These are phyloP conservation scores for Canavalia gladiata DNA, from an alignment of 306 rosid species.

Conservation along the genomic window DNA sequence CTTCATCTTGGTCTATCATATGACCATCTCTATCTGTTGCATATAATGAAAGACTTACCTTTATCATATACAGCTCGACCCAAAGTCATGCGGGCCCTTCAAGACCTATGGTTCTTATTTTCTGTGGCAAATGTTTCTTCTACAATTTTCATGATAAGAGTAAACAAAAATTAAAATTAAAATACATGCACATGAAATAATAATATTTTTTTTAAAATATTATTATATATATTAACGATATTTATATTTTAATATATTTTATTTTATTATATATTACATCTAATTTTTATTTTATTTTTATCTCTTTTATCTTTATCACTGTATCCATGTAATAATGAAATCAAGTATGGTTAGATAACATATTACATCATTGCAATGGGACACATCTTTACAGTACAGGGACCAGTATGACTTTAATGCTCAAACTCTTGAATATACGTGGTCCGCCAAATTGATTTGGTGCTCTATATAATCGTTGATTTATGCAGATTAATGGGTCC, in stretches of 20 bases:
- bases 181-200: not conserved
- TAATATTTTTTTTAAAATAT: too few species aligned
- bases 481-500: not conserved
- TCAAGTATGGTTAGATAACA: constrained; percentile 15
- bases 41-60: not conserved
- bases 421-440: not conserved
- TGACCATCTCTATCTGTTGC: constrained; percentile 10
- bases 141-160: not conserved
- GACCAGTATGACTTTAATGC: constrained; percentile 28
- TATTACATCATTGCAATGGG: constrained; percentile 42
- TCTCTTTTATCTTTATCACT: too few species aligned
- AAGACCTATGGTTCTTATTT: not conserved
- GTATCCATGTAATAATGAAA: not conserved
- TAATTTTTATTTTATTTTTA: too few species aligned
- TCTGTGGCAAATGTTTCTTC: constrained; percentile 1
- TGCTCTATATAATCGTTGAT: not conserved
- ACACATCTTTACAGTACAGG: not conserved
- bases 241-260: too few species aligned
- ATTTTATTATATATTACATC: too few species aligned
- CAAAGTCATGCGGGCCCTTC: constrained; percentile 11
- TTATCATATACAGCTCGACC: not conserved
- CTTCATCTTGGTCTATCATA: not conserved
- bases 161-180: not conserved
- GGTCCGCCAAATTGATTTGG: not conserved
- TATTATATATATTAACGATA: too few species aligned